Conservation (phyloP, 164 flowering plant species). For the Stephania yunnanensis region DNA sequence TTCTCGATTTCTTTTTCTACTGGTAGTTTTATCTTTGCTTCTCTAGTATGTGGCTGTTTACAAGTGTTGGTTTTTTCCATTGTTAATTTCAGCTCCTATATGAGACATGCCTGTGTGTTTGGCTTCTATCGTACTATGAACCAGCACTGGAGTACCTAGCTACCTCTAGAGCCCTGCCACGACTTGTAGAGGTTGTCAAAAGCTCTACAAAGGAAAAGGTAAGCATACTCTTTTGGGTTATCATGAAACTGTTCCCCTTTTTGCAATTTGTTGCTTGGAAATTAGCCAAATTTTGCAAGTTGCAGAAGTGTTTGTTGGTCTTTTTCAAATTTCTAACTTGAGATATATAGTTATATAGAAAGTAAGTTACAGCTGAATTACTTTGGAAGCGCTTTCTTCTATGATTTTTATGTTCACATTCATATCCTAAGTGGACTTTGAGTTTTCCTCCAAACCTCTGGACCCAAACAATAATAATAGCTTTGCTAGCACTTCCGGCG, state of each 20-base stretch:
- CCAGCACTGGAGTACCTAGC: constrained; percentile 89
- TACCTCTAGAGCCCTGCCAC: constrained; percentile 72
- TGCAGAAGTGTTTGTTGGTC: neutral
- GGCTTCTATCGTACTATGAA: constrained; percentile 93
- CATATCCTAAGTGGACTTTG: neutral
- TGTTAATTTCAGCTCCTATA: constrained; percentile 69
- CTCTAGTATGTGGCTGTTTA: no score
- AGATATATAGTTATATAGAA: neutral
- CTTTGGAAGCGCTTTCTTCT: neutral
- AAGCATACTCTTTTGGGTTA: constrained; percentile 10
- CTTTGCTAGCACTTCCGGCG: neutral
- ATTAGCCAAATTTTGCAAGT: no score
- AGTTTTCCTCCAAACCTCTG: neutral
- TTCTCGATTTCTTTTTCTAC: no score
- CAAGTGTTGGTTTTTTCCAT: neutral
- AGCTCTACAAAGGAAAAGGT: constrained; percentile 97
- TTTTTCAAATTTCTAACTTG: neutral
- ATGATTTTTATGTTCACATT: neutral
- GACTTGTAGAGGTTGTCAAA: constrained; percentile 78
- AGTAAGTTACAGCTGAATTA: constrained; percentile 1
- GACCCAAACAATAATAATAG: neutral
- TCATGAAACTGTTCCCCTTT: neutral
- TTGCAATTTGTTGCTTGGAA: neutral
- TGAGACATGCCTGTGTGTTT: constrained; percentile 92
- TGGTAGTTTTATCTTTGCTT: no score